Evolutionary conservation across 2,329 filamentous ascomycete genomes (phyloP).

Genomic region (Paramyrothecium sp.): DNA sequence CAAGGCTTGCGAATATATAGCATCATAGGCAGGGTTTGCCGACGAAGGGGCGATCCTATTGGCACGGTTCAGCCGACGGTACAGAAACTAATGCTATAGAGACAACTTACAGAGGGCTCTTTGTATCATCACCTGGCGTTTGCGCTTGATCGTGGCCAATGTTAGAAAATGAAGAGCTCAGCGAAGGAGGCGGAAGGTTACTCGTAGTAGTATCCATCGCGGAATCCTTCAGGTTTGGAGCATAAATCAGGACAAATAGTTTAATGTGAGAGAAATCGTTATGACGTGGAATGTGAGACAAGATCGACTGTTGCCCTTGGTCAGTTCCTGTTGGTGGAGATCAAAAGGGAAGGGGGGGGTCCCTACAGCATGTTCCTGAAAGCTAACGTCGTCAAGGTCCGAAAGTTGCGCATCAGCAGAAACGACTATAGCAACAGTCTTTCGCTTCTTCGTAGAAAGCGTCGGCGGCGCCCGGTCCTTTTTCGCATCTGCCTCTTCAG

Average conservation of each 20-base stretch:
- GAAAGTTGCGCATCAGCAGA: constrained; percentile 70
- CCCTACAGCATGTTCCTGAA: constrained; percentile 76
- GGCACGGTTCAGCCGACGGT: not conserved
- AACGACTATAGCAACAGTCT: constrained; percentile 84
- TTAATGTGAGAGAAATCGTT: constrained; percentile 72
- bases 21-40: constrained; percentile 66
- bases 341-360: not conserved
- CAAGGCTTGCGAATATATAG: constrained; percentile 77
- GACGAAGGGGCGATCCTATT: constrained; percentile 43
- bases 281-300: constrained; percentile 82
- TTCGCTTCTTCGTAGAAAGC: constrained; percentile 47
- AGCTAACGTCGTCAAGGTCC: constrained; percentile 55
- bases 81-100: not conserved
- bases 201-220: constrained; percentile 48
- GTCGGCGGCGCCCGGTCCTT: constrained; percentile 39
- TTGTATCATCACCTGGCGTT: constrained; percentile 63
- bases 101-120: constrained; percentile 52
- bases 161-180: constrained; percentile 82
- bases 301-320: constrained; percentile 61
- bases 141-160: constrained; percentile 73
- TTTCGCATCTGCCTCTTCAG: constrained; percentile 79
- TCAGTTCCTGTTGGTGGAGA: no score
- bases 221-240: constrained; percentile 73
- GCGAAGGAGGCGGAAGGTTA: constrained; percentile 61
- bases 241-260: constrained; percentile 87